Conservation (phyloP, 2,329 filamentous ascomycete species). For the Zymoseptoria ardabiliae region DNA sequence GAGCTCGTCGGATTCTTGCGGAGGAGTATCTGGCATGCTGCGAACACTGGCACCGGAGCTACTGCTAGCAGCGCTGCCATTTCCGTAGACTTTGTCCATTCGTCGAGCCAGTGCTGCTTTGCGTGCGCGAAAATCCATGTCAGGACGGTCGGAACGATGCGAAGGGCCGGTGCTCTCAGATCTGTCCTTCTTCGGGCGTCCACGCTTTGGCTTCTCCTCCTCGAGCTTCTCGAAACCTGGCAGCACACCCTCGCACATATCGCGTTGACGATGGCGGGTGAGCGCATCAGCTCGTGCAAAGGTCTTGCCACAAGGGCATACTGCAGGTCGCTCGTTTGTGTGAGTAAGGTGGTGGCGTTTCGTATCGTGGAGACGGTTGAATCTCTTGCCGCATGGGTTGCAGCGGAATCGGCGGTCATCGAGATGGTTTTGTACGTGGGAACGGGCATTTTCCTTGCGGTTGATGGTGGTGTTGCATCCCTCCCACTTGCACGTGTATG, state of each 20-base stretch:
- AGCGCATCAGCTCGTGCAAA: constrained; percentile 94
- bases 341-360: constrained; percentile 98
- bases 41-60: constrained; percentile 24
- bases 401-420: constrained; percentile 94
- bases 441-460: constrained; percentile 98
- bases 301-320: constrained; percentile 86
- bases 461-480: constrained; percentile 85
- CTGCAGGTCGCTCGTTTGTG: constrained; percentile 89
- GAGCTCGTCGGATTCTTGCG: constrained; percentile 23
- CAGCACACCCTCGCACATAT: constrained; percentile 93
- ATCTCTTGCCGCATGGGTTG: constrained; percentile 87
- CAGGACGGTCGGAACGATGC: constrained; percentile 34
- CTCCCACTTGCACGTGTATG: constrained; percentile 48
- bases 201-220: constrained; percentile 61
- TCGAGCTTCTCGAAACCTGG: constrained; percentile 54
- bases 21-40: constrained; percentile 28
- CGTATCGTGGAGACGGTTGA: constrained; percentile 92
- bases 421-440: constrained; percentile 94
- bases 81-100: constrained; percentile 23
- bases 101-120: constrained; percentile 50
- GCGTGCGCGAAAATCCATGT: constrained; percentile 49
- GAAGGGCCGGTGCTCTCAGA: constrained; percentile 13
- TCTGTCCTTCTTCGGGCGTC: constrained; percentile 55
- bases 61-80: constrained; percentile 16
- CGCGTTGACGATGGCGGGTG: constrained; percentile 86